Conservation (phyloP, 2,329 filamentous ascomycete genomes). For the Hypoxylon sp. region DNA sequence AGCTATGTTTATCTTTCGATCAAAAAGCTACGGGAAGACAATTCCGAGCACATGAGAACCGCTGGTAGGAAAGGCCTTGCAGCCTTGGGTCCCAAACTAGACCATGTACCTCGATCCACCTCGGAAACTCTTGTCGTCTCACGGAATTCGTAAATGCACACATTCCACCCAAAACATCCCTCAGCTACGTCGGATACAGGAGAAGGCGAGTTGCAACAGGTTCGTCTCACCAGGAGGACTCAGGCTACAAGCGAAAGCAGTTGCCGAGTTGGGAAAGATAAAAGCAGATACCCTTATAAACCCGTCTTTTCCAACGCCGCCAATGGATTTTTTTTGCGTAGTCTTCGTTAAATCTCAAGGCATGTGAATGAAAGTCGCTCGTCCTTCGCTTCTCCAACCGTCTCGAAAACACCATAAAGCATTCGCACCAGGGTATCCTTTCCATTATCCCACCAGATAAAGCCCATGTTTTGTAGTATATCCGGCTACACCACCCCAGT, state of each 20-base stretch:
- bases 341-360: slow-evolving; percentile 44
- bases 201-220: slow-evolving; percentile 46
- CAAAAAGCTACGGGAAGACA: slow-evolving; percentile 43
- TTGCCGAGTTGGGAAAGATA: slow-evolving; percentile 40
- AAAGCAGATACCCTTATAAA: slow-evolving; percentile 49
- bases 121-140: slow-evolving; percentile 23
- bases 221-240: slow-evolving; percentile 48
- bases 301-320: slow-evolving; percentile 53
- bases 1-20: slow-evolving; percentile 42
- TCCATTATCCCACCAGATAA: slow-evolving; percentile 49
- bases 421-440: slow-evolving; percentile 53
- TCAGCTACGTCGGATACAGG: slow-evolving; percentile 41
- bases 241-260: slow-evolving; percentile 47
- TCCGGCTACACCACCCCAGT: slow-evolving; percentile 44
- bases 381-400: slow-evolving; percentile 42
- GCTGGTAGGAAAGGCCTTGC: slow-evolving; percentile 18
- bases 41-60: slow-evolving; percentile 30
- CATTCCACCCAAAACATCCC: slow-evolving; percentile 47
- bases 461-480: slow-evolving; percentile 53
- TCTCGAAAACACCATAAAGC: slow-evolving; percentile 50
- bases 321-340: slow-evolving; percentile 50
- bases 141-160: slow-evolving; percentile 46
- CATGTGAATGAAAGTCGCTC: slow-evolving; percentile 42
- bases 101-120: slow-evolving; percentile 21
- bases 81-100: slow-evolving; percentile 30